phyloP scores from a whole-genome alignment of 2,329 filamentous ascomycete genomes.

The Ilyonectria sp. region DNA sequence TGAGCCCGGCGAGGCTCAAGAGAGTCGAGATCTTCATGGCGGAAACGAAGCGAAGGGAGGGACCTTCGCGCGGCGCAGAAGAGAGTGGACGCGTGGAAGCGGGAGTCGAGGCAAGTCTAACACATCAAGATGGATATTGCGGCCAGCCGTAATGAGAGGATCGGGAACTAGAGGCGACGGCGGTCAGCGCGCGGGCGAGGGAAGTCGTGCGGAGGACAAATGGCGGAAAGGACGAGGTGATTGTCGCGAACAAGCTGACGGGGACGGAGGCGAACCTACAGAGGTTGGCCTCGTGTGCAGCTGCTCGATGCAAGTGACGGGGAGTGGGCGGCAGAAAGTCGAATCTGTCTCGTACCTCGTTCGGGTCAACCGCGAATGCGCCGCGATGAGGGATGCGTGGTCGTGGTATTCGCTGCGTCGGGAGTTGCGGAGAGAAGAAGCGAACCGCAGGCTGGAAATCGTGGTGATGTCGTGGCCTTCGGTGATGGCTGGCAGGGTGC shows the following conservation, averaged over 20 bases:
- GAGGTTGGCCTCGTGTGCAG: constrained; percentile 13
- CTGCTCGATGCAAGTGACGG: neutral
- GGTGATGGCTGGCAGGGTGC: constrained; percentile 13
- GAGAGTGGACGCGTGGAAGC: constrained; percentile 33
- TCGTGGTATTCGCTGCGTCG: neutral
- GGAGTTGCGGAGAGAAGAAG: constrained; percentile 5
- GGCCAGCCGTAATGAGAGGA: constrained; percentile 27
- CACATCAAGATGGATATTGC: constrained; percentile 42
- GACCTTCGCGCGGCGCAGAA: constrained; percentile 39
- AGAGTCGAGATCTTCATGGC: constrained; percentile 68
- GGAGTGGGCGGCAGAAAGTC: constrained; percentile 2
- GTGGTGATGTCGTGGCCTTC: constrained; percentile 46
- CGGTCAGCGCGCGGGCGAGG: constrained; percentile 25
- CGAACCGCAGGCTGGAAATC: neutral
- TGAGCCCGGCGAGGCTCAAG: constrained; percentile 68
- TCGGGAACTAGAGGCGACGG: constrained; percentile 14
- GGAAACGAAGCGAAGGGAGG: constrained; percentile 24
- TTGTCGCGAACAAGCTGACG: constrained; percentile 35
- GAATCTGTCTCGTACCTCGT: constrained; percentile 36
- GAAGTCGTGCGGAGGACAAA: constrained; percentile 7
- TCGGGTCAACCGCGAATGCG: constrained; percentile 15
- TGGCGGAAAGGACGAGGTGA: constrained; percentile 21
- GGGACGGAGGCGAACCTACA: constrained; percentile 5
- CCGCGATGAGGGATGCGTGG: constrained; percentile 5
- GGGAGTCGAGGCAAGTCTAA: constrained; percentile 35